Percentiles rank a stretch among this genome's conserved stretches.
Evolutionary conservation across 805 yeast genomes (phyloP).

Genomic region (Candida saitoana): DNA sequence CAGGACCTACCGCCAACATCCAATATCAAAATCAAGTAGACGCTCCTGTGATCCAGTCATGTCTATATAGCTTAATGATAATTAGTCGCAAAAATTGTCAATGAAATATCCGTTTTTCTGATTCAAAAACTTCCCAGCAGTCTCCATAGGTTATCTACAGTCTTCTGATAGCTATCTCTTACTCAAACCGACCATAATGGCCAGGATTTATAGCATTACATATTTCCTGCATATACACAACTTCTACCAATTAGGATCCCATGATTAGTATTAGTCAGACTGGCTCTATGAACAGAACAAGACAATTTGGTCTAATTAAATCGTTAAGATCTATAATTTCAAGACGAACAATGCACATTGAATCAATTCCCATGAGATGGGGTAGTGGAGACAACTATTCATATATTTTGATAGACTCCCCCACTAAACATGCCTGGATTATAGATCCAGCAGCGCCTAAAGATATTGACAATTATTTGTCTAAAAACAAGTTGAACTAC

Average conservation of each 20-base stretch:
- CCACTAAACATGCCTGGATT: constrained; percentile 66
- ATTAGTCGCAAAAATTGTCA: too few relatives aligned
- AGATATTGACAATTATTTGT: constrained; percentile 51
- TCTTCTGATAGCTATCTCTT: too few relatives aligned
- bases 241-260: background rate
- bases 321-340: constrained; percentile 17
- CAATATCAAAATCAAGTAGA: too few relatives aligned
- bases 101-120: too few relatives aligned
- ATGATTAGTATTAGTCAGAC: background rate
- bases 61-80: too few relatives aligned
- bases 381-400: constrained; percentile 88
- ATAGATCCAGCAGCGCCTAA: constrained; percentile 90
- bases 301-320: background rate
- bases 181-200: too few relatives aligned
- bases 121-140: too few relatives aligned
- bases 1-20: too few relatives aligned
- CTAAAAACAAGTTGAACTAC: constrained; percentile 34
- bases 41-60: too few relatives aligned
- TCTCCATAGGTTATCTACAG: too few relatives aligned
- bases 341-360: constrained; percentile 64
- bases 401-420: constrained; percentile 69
- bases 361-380: constrained; percentile 91
- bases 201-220: too few relatives aligned
- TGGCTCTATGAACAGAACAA: background rate
- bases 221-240: background rate